A percentile compares a stretch with the other conserved stretches of the same genome.
phyloP scores from a whole-genome alignment of 306 rosid genomes.

The Fagus sylvatica region DNA sequence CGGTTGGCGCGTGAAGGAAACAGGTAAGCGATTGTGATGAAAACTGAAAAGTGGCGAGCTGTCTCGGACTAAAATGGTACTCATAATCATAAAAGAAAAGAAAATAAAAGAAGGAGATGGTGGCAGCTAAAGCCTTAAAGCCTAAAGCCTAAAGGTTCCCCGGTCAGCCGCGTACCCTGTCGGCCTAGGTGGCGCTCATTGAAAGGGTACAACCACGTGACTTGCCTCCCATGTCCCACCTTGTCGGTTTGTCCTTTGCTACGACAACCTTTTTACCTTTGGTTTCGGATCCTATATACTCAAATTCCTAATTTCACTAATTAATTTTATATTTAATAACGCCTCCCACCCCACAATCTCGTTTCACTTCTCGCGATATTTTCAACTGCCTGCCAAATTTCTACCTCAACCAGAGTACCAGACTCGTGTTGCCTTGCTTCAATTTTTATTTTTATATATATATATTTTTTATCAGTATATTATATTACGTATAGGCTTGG shows the following conservation, averaged over 20 bases:
- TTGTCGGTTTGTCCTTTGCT: constrained; percentile 27
- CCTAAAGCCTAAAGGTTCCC: background rate
- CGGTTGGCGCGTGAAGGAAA: background rate
- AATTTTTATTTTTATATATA: no score
- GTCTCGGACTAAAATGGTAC: constrained; percentile 1
- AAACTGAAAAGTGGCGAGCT: background rate
- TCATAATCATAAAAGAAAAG: background rate
- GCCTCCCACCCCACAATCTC: background rate
- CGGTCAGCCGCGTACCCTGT: constrained; percentile 25
- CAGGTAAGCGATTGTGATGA: background rate
- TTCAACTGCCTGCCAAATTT: background rate
- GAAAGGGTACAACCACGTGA: constrained; percentile 28
- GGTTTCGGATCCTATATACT: background rate
- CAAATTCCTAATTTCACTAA: no score
- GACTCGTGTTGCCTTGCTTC: no score
- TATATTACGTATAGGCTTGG: no score
- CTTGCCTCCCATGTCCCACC: constrained; percentile 32
- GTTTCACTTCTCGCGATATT: background rate
- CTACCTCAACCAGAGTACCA: no score
- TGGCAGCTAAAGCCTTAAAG: background rate
- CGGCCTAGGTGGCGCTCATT: constrained; percentile 38
- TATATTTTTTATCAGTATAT: no score
- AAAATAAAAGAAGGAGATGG: background rate
- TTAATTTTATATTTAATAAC: no score
- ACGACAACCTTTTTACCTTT: background rate